phyloP scores from a whole-genome alignment of 169 alveolate species.

The Eimeria sp. region DNA sequence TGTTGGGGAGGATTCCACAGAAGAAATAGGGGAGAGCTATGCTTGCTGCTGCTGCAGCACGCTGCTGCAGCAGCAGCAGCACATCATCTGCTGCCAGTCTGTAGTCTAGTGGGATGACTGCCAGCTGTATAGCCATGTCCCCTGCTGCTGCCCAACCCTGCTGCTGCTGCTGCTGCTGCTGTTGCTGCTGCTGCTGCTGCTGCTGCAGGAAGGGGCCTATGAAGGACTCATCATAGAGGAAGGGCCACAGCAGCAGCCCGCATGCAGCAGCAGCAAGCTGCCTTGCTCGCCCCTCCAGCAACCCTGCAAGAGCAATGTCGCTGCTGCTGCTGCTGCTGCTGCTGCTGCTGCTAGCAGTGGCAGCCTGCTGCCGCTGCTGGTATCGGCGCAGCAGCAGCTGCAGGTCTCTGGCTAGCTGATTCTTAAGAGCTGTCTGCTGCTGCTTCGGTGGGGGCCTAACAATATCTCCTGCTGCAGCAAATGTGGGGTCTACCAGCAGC shows the following conservation, averaged over 20 bases:
- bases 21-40: conserved; percentile 17
- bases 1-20: background rate
- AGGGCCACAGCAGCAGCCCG: conserved; percentile 48
- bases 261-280: conserved; percentile 44
- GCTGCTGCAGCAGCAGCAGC: conserved; percentile 52
- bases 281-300: conserved; percentile 14
- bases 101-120: conserved; percentile 12
- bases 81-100: conserved; percentile 19
- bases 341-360: background rate
- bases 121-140: conserved; percentile 26
- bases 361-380: background rate
- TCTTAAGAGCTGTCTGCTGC: conserved; percentile 24
- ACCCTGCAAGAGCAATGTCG: background rate
- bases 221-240: conserved; percentile 35
- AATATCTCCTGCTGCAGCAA: conserved; percentile 56
- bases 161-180: background rate
- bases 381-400: conserved; percentile 32
- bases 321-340: conserved; percentile 14
- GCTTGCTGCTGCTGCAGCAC: conserved; percentile 9
- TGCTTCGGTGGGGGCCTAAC: background rate
- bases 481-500: conserved; percentile 28
- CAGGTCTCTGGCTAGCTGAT: background rate
- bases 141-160: conserved; percentile 11
- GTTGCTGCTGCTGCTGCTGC: conserved; percentile 40
- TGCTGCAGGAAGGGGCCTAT: conserved; percentile 7